These are phyloP conservation scores for Fragaria iinumae DNA, from an alignment of 306 rosid species.

Conservation along the genomic window DNA sequence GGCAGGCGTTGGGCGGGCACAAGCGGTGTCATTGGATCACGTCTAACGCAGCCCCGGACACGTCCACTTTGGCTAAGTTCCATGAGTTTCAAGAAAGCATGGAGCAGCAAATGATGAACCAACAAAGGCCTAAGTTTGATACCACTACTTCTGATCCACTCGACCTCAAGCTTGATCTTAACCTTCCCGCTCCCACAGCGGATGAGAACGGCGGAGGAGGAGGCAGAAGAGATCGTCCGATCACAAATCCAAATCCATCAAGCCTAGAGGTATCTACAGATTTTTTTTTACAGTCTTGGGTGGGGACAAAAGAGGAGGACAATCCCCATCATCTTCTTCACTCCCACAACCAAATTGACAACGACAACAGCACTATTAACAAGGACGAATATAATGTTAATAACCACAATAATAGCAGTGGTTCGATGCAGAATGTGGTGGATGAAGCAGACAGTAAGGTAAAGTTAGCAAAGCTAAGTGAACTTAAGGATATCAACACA, in stretches of 20 bases:
- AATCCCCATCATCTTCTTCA: constrained; percentile 24
- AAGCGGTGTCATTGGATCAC: constrained; percentile 98
- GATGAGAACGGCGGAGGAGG: constrained; percentile 25
- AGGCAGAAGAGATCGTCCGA: constrained; percentile 9
- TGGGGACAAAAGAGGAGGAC: constrained; percentile 36
- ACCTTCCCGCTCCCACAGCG: constrained; percentile 57
- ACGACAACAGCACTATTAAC: constrained; percentile 26
- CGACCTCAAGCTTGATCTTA: constrained; percentile 79
- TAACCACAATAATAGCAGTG: constrained; percentile 20
- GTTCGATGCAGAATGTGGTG: constrained; percentile 47
- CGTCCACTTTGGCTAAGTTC: constrained; percentile 56
- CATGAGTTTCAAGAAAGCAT: constrained; percentile 64
- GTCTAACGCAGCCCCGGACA: constrained; percentile 48
- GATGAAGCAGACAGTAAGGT: constrained; percentile 76
- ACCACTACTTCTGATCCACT: constrained; percentile 36
- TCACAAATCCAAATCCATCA: background rate
- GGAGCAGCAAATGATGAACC: constrained; percentile 34
- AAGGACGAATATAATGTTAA: constrained; percentile 24
- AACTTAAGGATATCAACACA: constrained; percentile 62
- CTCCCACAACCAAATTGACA: constrained; percentile 25
- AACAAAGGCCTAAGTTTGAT: constrained; percentile 46
- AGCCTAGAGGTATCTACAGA: constrained; percentile 40
- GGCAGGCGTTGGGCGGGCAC: constrained; percentile 94
- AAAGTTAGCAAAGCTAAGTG: constrained; percentile 83
- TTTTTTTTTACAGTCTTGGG: constrained; percentile 66